Percentiles rank a stretch among this genome's conserved stretches.
Evolutionary conservation across 2,329 filamentous ascomycete species (phyloP).

Genomic region (Colletotrichum karsti): DNA sequence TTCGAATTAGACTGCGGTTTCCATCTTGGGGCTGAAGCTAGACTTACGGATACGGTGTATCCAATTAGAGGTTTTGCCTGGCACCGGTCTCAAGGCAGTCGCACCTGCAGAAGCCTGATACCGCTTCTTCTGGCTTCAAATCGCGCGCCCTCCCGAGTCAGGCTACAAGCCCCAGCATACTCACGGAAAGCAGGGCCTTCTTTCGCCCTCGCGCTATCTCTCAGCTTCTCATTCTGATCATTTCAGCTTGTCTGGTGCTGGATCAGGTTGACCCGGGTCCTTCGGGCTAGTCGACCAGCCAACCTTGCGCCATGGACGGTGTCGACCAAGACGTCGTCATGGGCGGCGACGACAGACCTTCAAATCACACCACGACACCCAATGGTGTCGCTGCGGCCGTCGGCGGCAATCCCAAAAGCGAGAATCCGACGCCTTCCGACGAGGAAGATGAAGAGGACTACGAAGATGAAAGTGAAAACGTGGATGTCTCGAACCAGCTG

Average conservation of each 20-base stretch:
- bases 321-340: conserved; percentile 38
- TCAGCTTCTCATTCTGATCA: neutral
- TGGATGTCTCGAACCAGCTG: conserved; percentile 47
- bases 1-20: too few species aligned
- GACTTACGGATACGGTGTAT: too few species aligned
- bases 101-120: too few species aligned
- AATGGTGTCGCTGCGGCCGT: conserved; percentile 40
- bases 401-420: conserved; percentile 12
- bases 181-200: neutral
- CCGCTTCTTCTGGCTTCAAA: too few species aligned
- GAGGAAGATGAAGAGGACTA: conserved; percentile 44
- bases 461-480: conserved; percentile 36
- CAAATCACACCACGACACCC: conserved; percentile 49
- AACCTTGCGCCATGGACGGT: conserved; percentile 14
- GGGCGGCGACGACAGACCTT: conserved; percentile 54
- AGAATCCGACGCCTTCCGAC: conserved; percentile 36
- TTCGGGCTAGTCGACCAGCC: neutral
- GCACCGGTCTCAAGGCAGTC: too few species aligned
- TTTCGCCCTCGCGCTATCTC: neutral
- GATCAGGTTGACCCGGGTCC: neutral
- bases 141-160: neutral
- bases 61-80: too few species aligned
- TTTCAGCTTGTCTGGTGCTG: neutral
- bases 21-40: too few species aligned
- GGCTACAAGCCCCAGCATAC: neutral